These are phyloP conservation scores for Eucalyptus cloeziana DNA, from an alignment of 345 rosid species.

Conservation along the genomic window DNA sequence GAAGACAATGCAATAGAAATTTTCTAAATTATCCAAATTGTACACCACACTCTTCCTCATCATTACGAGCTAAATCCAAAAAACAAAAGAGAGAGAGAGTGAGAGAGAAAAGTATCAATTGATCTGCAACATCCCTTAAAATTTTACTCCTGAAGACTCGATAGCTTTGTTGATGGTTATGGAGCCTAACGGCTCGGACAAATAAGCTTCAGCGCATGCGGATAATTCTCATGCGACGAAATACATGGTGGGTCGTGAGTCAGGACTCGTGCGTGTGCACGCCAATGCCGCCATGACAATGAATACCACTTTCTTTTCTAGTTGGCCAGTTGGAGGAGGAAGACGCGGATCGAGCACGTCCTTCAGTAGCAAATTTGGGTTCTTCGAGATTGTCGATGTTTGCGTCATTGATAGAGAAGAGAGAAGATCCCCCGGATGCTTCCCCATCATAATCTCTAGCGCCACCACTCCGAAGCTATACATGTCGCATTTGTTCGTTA, in stretches of 20 bases:
- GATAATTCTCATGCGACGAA: conserved; percentile 42
- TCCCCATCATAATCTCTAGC: conserved; percentile 52
- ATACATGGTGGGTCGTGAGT: conserved; percentile 36
- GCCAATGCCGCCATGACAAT: conserved; percentile 26
- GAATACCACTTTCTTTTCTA: conserved; percentile 32
- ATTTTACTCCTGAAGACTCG: background rate
- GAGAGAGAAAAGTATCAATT: too few relatives aligned
- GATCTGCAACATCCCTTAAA: background rate
- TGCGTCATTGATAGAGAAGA: conserved; percentile 1
- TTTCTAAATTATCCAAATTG: background rate
- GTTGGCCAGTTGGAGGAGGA: conserved; percentile 23
- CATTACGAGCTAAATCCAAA: too few relatives aligned
- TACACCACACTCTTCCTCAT: too few relatives aligned
- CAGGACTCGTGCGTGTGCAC: conserved; percentile 20
- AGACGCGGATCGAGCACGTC: conserved; percentile 40
- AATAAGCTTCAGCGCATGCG: conserved; percentile 16
- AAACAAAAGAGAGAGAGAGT: too few relatives aligned
- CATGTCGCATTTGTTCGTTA: conserved; percentile 32
- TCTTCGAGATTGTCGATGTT: background rate
- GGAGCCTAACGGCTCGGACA: conserved; percentile 6
- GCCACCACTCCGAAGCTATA: conserved; percentile 56
- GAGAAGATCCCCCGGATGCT: conserved; percentile 44
- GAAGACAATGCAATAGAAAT: too few relatives aligned
- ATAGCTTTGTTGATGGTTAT: conserved; percentile 13
- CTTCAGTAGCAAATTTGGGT: conserved; percentile 11